Evolutionary conservation across 768 basidiomycete genomes (phyloP), one percentile per base, ranked within the genome.

Genomic region (Phlegmacium glaucopus): DNA sequence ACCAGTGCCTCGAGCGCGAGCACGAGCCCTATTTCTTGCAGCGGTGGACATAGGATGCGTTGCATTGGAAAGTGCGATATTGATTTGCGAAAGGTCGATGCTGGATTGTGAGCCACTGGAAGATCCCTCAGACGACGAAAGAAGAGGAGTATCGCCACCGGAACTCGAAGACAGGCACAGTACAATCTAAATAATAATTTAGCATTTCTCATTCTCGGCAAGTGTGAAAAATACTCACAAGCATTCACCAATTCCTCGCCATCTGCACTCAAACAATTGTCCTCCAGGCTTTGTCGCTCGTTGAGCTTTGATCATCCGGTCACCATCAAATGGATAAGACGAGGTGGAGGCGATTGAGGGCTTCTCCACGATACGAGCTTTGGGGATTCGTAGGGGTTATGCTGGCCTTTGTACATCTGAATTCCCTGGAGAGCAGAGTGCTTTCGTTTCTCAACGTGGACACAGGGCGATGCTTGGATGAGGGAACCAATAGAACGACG

Each of bases 81-180:
- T 80, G 47, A 91, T 62, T 1, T 81, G 79, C 0, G 76, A 73
- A 2, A 90, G 61, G 61, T 91, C 88, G 47, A 90, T 82, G 65
- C 87, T 89, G 0, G 85, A 88, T 61, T 85, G 79, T 0, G 88
- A 90, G 27, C 83, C 84, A 4, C 80, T 85, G 0, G 83, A 87
- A 1, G 83, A 84, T 3, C 79, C 80, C 49, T 88, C 87, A 0
- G 81, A 87, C 4, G 74, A 61, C 1, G 84, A 85, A 4, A 89
- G 72, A 0, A 87, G 85, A 4, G 86, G 85, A 0, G 87, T 88
- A 9, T 87, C 85, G 10, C 65, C 70, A 29, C 84, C 86, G 10
- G 85, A 85, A 59, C 78, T 82, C 1, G 72, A 90, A 90, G 13
- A 85, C 76, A 0, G 82, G 76, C 10, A 70, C 61, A 39, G 73